Percentiles rank a stretch among this genome's conserved stretches.
Conservation (phyloP, 2,329 filamentous ascomycete species). For the Akanthomyces muscarius region DNA sequence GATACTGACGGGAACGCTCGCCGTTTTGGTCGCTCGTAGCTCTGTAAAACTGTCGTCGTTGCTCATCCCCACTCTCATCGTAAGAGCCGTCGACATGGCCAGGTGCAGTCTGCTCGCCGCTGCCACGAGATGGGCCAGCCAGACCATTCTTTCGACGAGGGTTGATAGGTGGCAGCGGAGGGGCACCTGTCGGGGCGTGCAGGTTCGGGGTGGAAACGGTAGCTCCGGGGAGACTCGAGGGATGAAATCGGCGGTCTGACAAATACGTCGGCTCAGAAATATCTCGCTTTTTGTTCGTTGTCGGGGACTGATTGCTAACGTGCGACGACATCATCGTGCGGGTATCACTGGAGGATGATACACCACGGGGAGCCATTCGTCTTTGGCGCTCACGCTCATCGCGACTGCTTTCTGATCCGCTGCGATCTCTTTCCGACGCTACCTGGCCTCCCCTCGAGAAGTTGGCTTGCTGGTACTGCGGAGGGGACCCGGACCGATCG, state of each 20-base stretch:
- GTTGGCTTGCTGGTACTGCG: constrained; percentile 40
- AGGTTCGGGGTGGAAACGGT: constrained; percentile 36
- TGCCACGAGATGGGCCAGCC: constrained; percentile 33
- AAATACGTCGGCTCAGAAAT: constrained; percentile 50
- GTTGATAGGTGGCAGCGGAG: constrained; percentile 57
- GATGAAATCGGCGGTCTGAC: constrained; percentile 29
- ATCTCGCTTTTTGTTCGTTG: constrained; percentile 37
- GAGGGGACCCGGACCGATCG: constrained; percentile 43
- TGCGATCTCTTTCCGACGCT: constrained; percentile 47
- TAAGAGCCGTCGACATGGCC: constrained; percentile 28
- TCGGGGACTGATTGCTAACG: constrained; percentile 35
- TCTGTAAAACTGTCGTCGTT: constrained; percentile 41
- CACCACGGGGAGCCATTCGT: constrained; percentile 15
- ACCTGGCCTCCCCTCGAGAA: constrained; percentile 28
- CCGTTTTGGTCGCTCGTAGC: constrained; percentile 38
- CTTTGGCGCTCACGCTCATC: constrained; percentile 36
- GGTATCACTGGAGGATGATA: constrained; percentile 28
- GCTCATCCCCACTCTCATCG: constrained; percentile 23
- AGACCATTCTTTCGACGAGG: constrained; percentile 48
- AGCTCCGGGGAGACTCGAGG: constrained; percentile 32
- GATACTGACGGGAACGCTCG: constrained; percentile 26
- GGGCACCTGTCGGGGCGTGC: constrained; percentile 34
- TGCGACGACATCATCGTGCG: constrained; percentile 22
- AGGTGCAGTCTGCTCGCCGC: constrained; percentile 30
- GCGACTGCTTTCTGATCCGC: constrained; percentile 53